Conservation (phyloP, 1,139 yeast species). For the Lodderomyces pseudojiufengensis region DNA sequence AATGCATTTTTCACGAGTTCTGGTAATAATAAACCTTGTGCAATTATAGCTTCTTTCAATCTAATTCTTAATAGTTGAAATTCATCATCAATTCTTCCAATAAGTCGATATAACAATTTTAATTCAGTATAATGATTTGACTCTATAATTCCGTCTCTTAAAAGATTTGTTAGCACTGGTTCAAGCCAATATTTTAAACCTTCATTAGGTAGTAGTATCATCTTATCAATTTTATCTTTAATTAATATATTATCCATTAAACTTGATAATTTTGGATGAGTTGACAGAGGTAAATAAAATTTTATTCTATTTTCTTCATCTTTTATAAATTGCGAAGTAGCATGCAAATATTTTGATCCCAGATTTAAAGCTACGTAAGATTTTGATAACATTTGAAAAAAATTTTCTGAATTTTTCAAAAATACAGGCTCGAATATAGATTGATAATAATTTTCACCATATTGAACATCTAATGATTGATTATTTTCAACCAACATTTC, state of each 20-base stretch:
- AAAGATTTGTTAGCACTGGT: constrained; percentile 23
- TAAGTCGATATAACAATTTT: constrained; percentile 45
- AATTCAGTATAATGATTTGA: constrained; percentile 25
- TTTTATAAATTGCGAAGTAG: constrained; percentile 46
- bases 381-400: constrained; percentile 48
- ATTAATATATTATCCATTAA: constrained; percentile 64
- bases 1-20: constrained; percentile 23
- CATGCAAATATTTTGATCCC: constrained; percentile 56
- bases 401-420: constrained; percentile 51
- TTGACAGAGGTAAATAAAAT: constrained; percentile 51
- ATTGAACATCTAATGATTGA: constrained; percentile 29
- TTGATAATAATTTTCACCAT: constrained; percentile 56
- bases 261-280: constrained; percentile 51
- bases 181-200: constrained; percentile 59
- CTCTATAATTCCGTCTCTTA: constrained; percentile 15
- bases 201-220: constrained; percentile 44
- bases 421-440: constrained; percentile 66
- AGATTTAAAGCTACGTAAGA: constrained; percentile 34
- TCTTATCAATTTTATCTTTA: constrained; percentile 50
- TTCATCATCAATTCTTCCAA: constrained; percentile 52
- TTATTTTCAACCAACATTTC: constrained; percentile 48
- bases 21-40: constrained; percentile 34
- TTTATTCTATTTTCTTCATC: constrained; percentile 59
- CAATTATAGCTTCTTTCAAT: constrained; percentile 45
- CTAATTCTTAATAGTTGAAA: constrained; percentile 48